phyloP scores from a whole-genome alignment of 805 yeast genomes.

The Sungouiozyma intestinalis region DNA sequence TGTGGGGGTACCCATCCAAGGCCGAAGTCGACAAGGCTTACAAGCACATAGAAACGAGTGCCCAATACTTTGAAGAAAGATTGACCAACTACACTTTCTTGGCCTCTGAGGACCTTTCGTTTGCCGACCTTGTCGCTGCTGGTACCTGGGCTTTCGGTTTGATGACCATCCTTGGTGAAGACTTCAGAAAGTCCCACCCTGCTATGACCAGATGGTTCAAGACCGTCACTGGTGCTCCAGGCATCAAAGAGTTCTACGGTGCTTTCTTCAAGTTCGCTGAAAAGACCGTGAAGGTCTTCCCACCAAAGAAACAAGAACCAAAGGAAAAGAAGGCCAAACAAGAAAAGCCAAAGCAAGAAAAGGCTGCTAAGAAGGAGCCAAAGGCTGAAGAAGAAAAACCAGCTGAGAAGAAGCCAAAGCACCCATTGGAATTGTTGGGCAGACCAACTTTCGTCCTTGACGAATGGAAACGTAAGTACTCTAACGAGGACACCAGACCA shows the following conservation, averaged over 20 bases:
- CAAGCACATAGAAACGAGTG: conserved; percentile 31
- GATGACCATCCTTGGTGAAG: conserved; percentile 46
- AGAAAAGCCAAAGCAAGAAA: conserved; percentile 27
- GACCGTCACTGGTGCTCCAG: conserved; percentile 41
- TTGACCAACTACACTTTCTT: conserved; percentile 56
- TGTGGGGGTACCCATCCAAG: conserved; percentile 63
- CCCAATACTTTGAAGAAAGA: conserved; percentile 44
- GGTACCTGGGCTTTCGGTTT: conserved; percentile 25
- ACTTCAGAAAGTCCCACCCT: conserved; percentile 57
- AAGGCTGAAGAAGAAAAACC: conserved; percentile 24
- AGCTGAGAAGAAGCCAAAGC: conserved; percentile 71
- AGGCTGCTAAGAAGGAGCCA: conserved; percentile 32
- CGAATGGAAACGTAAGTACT: conserved; percentile 93
- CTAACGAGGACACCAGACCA: conserved; percentile 94
- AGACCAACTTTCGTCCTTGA: conserved; percentile 61
- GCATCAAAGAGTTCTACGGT: conserved; percentile 37
- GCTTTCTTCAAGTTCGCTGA: conserved; percentile 44
- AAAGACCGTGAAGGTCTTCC: conserved; percentile 45
- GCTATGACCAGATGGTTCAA: conserved; percentile 62
- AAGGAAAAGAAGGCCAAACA: conserved; percentile 38
- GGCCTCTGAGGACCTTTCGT: conserved; percentile 58
- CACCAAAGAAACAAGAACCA: conserved; percentile 47
- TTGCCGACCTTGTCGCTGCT: conserved; percentile 23
- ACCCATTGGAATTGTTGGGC: conserved; percentile 82
- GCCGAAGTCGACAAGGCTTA: conserved; percentile 42